These are phyloP conservation scores for Rubus idaeus DNA, from an alignment of 306 rosid species.

Conservation along the genomic window DNA sequence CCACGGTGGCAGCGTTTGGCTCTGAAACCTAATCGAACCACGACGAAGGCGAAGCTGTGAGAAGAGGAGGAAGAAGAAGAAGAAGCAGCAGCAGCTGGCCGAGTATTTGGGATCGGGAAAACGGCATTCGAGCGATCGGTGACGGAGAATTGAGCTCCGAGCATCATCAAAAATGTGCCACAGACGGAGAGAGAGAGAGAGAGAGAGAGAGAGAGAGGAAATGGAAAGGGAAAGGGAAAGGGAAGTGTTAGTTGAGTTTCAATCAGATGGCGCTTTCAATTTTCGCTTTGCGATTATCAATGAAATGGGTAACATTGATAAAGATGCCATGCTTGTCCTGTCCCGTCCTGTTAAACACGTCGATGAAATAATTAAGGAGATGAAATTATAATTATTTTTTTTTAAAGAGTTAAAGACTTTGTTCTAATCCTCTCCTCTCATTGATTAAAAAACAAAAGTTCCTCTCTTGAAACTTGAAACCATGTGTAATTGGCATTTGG, in stretches of 20 bases:
- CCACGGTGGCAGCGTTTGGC: slow-evolving; percentile 28
- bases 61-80: slow-evolving; percentile 28
- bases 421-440: neutral
- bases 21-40: slow-evolving; percentile 30
- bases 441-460: neutral
- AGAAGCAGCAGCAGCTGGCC: slow-evolving; percentile 30
- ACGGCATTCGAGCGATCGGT: slow-evolving; percentile 45
- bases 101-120: slow-evolving; percentile 30
- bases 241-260: neutral
- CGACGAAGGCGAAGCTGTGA: slow-evolving; percentile 22
- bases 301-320: neutral
- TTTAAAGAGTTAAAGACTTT: neutral
- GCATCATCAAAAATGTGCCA: slow-evolving; percentile 10
- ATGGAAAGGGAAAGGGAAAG: too few species aligned
- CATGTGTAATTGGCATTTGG: neutral
- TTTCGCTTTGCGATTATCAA: neutral
- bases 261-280: neutral
- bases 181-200: neutral
- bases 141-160: slow-evolving; percentile 25
- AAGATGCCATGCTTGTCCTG: neutral
- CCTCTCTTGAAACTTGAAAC: neutral
- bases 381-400: too few species aligned
- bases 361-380: too few species aligned
- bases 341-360: too few species aligned
- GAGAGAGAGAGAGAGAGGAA: neutral